These are phyloP conservation scores for Naganishia antarctica DNA, from an alignment of 768 basidiomycete genomes.

Conservation along the genomic window DNA sequence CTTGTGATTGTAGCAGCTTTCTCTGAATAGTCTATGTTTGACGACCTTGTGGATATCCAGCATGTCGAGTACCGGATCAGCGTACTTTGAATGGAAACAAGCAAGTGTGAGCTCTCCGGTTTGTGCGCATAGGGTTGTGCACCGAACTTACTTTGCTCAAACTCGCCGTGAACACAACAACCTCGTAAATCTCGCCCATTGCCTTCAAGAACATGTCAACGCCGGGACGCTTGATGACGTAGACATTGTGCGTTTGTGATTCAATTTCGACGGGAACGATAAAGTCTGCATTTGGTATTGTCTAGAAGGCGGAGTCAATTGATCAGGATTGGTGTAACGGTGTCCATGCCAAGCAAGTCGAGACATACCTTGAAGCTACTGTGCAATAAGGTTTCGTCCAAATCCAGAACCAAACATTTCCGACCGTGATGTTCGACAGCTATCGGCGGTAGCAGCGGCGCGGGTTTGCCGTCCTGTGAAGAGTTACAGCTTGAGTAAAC, in stretches of 20 bases:
- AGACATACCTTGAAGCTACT: slow-evolving; percentile 90
- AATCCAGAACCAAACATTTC: slow-evolving; percentile 92
- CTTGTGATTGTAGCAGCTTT: slow-evolving; percentile 98
- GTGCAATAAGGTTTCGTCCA: slow-evolving; percentile 95
- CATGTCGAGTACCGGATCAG: slow-evolving; percentile 96
- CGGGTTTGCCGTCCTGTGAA: slow-evolving; percentile 72
- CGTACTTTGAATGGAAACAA: slow-evolving; percentile 63
- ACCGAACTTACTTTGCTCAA: slow-evolving; percentile 74
- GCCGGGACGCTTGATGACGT: slow-evolving; percentile 96
- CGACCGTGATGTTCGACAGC: slow-evolving; percentile 72
- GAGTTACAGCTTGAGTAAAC: no score
- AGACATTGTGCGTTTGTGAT: slow-evolving; percentile 96
- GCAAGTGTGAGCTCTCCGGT: background rate
- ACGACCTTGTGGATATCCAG: slow-evolving; percentile 89
- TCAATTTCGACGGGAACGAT: slow-evolving; percentile 99
- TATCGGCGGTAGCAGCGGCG: slow-evolving; percentile 82
- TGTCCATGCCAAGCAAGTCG: no score
- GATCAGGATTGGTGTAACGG: background rate
- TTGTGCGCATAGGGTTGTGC: background rate
- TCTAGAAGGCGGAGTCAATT: slow-evolving; percentile 54
- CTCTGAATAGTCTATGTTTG: slow-evolving; percentile 87
- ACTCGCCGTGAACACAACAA: slow-evolving; percentile 97
- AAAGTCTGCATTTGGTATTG: slow-evolving; percentile 89
- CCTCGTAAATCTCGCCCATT: slow-evolving; percentile 98
- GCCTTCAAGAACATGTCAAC: slow-evolving; percentile 94